Base-by-base conservation (phyloP, 2,329 filamentous ascomycete genomes). In the Massarina eburnea region DNA sequence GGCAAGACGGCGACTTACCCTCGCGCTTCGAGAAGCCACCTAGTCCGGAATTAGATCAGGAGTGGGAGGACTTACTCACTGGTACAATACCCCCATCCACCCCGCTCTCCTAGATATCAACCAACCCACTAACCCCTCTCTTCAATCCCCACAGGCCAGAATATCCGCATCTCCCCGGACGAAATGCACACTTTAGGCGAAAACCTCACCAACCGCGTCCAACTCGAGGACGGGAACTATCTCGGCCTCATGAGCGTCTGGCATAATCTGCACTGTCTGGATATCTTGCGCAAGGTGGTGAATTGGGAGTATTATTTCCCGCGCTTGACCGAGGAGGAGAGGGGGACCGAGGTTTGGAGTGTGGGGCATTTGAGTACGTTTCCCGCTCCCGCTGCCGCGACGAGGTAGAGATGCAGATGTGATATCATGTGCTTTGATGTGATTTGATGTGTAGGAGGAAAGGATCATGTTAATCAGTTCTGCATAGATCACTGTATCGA, bases 1-100 rank as follows among this genome's bases (percentile, higher is more conserved):
- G 42, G 42, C 42, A 44, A 18, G 42, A 44, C 14, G 42, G 42
- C 9, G 42, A 44, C 19, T 38, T n/a, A n/a, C n/a, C n/a, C 17
- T 44, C 42, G 10, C 34, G 7, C 22, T 44, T 24, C 19, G 18
- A 39, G 4, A 44, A 26, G n/a, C 24, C 24, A 33, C 42, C 42
- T 5, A 36, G 42, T 12, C 42, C 42, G 1, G 26, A 39, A 17
- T 19, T 44, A 19, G 42, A 44, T 39, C 34, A 24, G 4, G 5
- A 38, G 18, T 44, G 42, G 42, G 34, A 26, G 18, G 42, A 44
- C 6, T n/a, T 44, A 4, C 42, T 44, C 19, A 34, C 35, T 3
- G 42, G 42, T 44, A 33, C 3, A 35, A n/a, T n/a, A n/a, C n/a
- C n/a, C n/a, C n/a, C n/a, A n/a, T n/a, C n/a, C n/a, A n/a, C n/a